A percentile compares a stretch with the other conserved stretches of the same genome.
phyloP scores from a whole-genome alignment of 2,329 filamentous ascomycete species.

The Cladophialophora yegresii region DNA sequence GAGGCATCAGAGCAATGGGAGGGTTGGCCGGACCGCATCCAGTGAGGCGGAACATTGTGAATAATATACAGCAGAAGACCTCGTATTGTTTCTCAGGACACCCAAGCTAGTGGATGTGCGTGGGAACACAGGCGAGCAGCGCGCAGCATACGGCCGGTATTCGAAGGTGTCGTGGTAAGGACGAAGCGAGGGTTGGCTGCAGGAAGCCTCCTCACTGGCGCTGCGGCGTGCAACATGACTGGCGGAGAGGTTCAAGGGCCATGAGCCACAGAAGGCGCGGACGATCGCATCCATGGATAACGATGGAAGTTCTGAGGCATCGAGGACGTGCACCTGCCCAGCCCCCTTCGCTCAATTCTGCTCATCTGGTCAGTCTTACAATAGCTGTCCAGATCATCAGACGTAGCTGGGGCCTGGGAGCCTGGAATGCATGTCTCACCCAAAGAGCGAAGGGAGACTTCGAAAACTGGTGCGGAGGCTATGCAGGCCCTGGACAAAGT shows the following conservation, averaged over 20 bases:
- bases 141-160: not conserved
- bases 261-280: not conserved
- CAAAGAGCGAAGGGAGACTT: not conserved
- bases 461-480: not conserved
- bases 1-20: not conserved
- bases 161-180: not conserved
- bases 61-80: not conserved
- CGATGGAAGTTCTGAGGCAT: not conserved
- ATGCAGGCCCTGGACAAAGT: not conserved
- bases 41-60: conserved; percentile 6
- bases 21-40: not conserved
- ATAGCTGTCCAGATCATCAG: not conserved
- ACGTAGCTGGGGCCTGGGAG: not conserved
- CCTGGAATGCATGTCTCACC: not conserved
- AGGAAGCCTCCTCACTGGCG: not conserved
- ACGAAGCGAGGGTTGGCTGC: not conserved
- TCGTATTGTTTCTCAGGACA: not conserved
- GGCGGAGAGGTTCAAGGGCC: not conserved
- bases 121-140: not conserved
- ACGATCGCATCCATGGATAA: not conserved
- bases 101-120: not conserved
- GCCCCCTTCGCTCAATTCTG: not conserved
- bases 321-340: not conserved
- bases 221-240: not conserved
- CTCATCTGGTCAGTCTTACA: not conserved